Evolutionary conservation across 2,329 filamentous ascomycete genomes (phyloP), one percentile per base, ranked within the genome.

Genomic region (Aspergillus alliaceus): DNA sequence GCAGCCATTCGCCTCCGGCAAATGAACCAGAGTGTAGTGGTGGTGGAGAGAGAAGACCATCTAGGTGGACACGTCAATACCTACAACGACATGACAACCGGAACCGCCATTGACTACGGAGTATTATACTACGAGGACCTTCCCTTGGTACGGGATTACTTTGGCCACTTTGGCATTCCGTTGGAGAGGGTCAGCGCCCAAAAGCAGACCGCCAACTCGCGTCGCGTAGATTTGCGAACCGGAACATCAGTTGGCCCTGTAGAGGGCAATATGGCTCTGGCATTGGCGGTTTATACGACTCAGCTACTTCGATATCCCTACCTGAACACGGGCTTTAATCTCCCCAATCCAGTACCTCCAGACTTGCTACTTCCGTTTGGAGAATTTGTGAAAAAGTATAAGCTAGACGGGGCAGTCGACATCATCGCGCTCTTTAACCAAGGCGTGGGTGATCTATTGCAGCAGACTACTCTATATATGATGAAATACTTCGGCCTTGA

Each of bases 11-110:
- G 60, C 9, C 61, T 73, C 9, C 63, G 61, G 25, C 64, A 69
- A 40, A 51, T 62, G 32, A 61, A 64, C 32, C 63, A 68, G 20
- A 66, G 57, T 14, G 59, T 72, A 15, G 63, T 61, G 3, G 53
- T 72, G 2, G 53, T 73, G 18, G 70, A 72, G 50, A 60, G 59
- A 22, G 55, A 64, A 18, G 51, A 56, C 18, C 37, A 54, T 9
- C 61, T 74, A 2, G 70, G 71, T 7, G 68, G 70, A 14, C 64
- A 69, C 46, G 66, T 64, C 2, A 59, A 65, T 14, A 69, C 69
- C 6, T 69, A 64, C 42, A 57, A 42, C 9, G 64, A 69, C 44
- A 61, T 63, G 1, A 31, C 18, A 1, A 67, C 60, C 14, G 60
- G 55, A 6, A 35, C 44, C 1, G 53, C 59, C 9, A 58, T 72